phyloP scores from a whole-genome alignment of 2,329 filamentous ascomycete genomes.

The Aspergillus thermomutatus region DNA sequence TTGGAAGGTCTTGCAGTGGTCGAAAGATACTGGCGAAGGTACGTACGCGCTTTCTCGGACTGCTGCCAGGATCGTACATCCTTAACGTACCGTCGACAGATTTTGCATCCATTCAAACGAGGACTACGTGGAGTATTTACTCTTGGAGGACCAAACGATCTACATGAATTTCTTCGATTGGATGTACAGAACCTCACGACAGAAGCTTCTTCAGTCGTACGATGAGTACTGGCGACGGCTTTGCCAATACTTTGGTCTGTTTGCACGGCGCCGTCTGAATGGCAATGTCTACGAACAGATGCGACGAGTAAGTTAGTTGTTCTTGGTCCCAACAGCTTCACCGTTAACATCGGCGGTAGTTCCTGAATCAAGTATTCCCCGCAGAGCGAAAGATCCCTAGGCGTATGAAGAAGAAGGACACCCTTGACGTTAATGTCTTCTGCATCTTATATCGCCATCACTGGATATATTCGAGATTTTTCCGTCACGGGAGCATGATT shows the following conservation, averaged over 20 bases:
- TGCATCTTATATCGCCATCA: constrained; percentile 20
- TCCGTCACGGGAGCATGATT: constrained; percentile 21
- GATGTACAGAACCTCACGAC: constrained; percentile 12
- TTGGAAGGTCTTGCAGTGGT: constrained; percentile 21
- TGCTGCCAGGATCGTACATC: not conserved
- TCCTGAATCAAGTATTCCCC: no score
- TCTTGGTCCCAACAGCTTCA: no score
- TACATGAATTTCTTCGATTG: constrained; percentile 19
- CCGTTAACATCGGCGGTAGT: no score
- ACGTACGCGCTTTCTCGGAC: not conserved
- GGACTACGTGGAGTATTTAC: constrained; percentile 15
- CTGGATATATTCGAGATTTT: constrained; percentile 22
- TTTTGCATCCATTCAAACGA: constrained; percentile 14
- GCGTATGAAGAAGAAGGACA: constrained; percentile 14
- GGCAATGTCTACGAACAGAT: no score
- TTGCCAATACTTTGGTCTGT: constrained; percentile 10
- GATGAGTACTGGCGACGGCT: constrained; percentile 14
- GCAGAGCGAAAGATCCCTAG: no score
- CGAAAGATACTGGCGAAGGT: constrained; percentile 12
- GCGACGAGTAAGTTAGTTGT: no score
- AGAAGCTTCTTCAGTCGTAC: constrained; percentile 14
- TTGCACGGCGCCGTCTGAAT: not conserved
- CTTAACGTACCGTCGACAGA: not conserved
- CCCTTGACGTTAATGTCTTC: constrained; percentile 18
- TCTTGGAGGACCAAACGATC: constrained; percentile 11